A percentile compares a stretch with the other conserved stretches of the same genome.
Conservation (phyloP, 331 rosid genomes). For the Malus hybrid region DNA sequence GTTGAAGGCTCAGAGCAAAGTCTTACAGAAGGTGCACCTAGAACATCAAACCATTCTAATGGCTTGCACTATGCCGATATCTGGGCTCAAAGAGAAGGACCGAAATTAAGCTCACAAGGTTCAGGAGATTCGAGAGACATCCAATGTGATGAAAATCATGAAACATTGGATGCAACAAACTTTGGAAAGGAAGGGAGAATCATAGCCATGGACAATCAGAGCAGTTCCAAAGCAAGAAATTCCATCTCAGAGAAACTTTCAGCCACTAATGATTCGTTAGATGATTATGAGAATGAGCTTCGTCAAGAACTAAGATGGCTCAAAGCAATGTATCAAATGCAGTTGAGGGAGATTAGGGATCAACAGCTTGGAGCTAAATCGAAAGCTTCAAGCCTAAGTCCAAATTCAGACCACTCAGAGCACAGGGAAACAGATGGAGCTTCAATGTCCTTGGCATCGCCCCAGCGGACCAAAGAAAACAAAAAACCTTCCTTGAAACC, state of each 20-base stretch:
- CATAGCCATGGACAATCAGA: constrained; percentile 25
- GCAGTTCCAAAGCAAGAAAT: constrained; percentile 23
- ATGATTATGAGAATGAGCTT: constrained; percentile 65
- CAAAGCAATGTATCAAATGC: constrained; percentile 90
- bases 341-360: constrained; percentile 72
- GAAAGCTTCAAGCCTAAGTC: constrained; percentile 23
- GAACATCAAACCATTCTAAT: constrained; percentile 35
- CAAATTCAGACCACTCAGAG: constrained; percentile 27
- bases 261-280: constrained; percentile 21
- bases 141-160: constrained; percentile 28
- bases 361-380: constrained; percentile 48
- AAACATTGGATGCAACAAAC: constrained; percentile 23
- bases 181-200: constrained; percentile 42
- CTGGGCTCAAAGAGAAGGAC: constrained; percentile 76
- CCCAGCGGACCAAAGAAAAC: constrained; percentile 18
- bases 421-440: constrained; percentile 18
- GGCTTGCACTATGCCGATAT: constrained; percentile 60
- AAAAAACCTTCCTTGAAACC: constrained; percentile 19
- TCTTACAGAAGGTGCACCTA: constrained; percentile 22
- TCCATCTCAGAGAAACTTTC: constrained; percentile 17
- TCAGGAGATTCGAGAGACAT: constrained; percentile 39
- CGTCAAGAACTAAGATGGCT: constrained; percentile 98
- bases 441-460: constrained; percentile 13
- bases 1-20: constrained; percentile 59
- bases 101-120: constrained; percentile 25